Conservation (phyloP, 768 basidiomycete species). For the Crepidotus variabilis region DNA sequence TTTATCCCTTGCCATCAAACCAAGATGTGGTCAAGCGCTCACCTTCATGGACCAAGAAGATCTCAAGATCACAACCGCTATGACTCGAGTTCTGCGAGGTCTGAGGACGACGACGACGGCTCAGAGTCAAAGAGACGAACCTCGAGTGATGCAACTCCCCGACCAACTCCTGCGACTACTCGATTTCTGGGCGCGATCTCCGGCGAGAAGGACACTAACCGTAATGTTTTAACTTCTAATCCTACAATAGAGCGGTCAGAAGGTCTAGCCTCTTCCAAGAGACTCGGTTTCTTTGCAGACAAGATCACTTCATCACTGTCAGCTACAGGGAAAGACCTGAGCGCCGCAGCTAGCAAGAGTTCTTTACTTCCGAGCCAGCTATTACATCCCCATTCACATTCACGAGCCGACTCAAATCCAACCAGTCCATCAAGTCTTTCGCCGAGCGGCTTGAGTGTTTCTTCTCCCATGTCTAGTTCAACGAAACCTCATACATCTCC, state of each 20-base stretch:
- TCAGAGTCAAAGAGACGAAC: slow-evolving; percentile 34
- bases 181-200: slow-evolving; percentile 27
- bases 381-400: slow-evolving; percentile 35
- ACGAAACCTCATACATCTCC: slow-evolving; percentile 45
- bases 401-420: slow-evolving; percentile 31
- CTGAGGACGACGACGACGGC: slow-evolving; percentile 31
- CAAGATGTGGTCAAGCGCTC: slow-evolving; percentile 27
- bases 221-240: slow-evolving; percentile 22
- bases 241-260: slow-evolving; percentile 22
- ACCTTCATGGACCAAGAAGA: slow-evolving; percentile 29
- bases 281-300: slow-evolving; percentile 40
- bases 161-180: slow-evolving; percentile 38
- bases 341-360: slow-evolving; percentile 19
- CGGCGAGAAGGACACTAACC: slow-evolving; percentile 27
- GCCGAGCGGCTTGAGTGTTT: slow-evolving; percentile 29
- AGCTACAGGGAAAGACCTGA: slow-evolving; percentile 21
- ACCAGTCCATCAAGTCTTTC: slow-evolving; percentile 18
- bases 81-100: slow-evolving; percentile 26
- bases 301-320: slow-evolving; percentile 38
- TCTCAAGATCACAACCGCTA: slow-evolving; percentile 34
- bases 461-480: slow-evolving; percentile 27
- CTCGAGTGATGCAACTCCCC: slow-evolving; percentile 48
- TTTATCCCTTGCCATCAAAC: too few species aligned
- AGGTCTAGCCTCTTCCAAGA: slow-evolving; percentile 29
- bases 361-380: slow-evolving; percentile 30